Conservation (phyloP, 176 grass and related monocot genomes). For the Eragrostis curvula region DNA sequence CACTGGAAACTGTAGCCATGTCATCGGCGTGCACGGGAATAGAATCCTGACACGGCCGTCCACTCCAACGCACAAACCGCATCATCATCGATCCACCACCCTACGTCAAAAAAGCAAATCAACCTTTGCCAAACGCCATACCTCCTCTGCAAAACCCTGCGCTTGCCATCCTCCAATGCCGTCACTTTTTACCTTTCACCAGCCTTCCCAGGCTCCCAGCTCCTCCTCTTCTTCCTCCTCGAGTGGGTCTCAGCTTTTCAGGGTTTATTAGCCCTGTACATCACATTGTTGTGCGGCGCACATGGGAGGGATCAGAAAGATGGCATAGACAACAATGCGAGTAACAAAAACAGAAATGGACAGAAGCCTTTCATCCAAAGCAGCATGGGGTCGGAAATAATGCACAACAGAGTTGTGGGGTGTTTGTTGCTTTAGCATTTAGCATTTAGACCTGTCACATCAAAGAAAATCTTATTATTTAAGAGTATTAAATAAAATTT, state of each 20-base stretch:
- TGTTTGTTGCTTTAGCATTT: too few relatives aligned
- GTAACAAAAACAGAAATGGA: conserved; percentile 22
- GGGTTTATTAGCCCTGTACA: conserved; percentile 1
- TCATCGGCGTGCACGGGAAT: conserved; percentile 35
- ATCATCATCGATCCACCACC: background rate
- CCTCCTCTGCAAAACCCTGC: conserved; percentile 37
- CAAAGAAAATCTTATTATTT: too few relatives aligned
- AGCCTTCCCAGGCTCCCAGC: background rate
- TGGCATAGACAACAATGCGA: background rate
- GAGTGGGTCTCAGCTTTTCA: conserved; percentile 40
- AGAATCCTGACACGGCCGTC: conserved; percentile 43
- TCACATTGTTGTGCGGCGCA: conserved; percentile 8
- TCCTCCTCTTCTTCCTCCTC: background rate
- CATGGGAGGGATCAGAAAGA: conserved; percentile 34
- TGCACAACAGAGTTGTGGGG: background rate
- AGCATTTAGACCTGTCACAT: too few relatives aligned
- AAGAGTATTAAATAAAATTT: too few relatives aligned
- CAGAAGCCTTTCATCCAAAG: conserved; percentile 11
- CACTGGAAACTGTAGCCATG: conserved; percentile 35
- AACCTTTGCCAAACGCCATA: background rate
- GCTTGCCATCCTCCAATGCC: conserved; percentile 34
- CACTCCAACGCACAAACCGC: background rate
- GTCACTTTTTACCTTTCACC: conserved; percentile 24
- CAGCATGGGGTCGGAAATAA: background rate
- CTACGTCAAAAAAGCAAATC: conserved; percentile 17